phyloP scores from a whole-genome alignment of 208 protist species.

The Leishmania lainsoni region DNA sequence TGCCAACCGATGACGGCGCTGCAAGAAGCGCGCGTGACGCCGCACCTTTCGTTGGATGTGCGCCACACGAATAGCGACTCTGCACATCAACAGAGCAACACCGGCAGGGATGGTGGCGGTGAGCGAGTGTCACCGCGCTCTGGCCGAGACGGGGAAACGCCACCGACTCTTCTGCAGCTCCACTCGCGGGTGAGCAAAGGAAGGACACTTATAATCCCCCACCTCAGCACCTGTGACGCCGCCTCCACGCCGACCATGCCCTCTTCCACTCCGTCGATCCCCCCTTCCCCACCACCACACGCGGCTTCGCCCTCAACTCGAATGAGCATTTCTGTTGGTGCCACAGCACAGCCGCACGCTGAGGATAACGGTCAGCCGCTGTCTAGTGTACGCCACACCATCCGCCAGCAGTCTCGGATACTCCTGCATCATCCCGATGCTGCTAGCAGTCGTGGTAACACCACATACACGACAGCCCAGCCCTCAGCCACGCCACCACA shows the following conservation, averaged over 20 bases:
- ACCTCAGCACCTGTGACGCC: background rate
- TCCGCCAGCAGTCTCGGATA: no score
- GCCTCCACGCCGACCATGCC: background rate
- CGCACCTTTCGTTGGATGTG: background rate
- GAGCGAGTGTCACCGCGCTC: background rate
- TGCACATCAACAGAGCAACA: background rate
- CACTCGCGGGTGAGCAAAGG: background rate
- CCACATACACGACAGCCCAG: background rate
- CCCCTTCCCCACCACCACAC: slow-evolving; percentile 4
- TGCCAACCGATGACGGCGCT: slow-evolving; percentile 3
- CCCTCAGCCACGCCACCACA: slow-evolving; percentile 1
- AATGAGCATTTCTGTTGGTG: background rate
- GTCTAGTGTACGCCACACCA: background rate
- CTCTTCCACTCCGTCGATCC: background rate
- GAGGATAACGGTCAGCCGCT: background rate
- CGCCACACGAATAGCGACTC: background rate
- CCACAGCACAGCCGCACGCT: background rate
- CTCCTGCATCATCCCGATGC: background rate
- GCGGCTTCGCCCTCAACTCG: background rate
- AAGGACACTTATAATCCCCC: background rate
- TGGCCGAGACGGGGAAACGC: background rate
- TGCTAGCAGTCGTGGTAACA: background rate
- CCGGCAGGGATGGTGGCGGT: background rate
- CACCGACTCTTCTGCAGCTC: background rate
- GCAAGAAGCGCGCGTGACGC: background rate